Evolutionary conservation across 2,329 filamentous ascomycete species (phyloP), one percentile per base, ranked within the genome.

Genomic region (Fusarium continuum): DNA sequence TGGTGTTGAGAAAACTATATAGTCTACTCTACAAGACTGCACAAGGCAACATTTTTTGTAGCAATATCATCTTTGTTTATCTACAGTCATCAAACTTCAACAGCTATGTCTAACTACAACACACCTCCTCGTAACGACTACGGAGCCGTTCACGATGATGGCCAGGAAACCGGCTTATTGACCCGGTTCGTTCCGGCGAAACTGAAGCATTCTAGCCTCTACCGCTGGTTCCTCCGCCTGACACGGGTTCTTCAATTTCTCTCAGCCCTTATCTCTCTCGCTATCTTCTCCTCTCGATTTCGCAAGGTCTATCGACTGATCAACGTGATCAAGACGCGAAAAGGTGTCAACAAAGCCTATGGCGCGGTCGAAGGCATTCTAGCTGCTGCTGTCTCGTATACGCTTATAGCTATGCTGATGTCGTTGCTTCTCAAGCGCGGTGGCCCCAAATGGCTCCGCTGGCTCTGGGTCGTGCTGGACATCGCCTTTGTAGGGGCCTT

Each of bases 341-440:
- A 59, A 3, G 64, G 59, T 3, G 25, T 67, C 4, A 66, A 52
- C 4, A 14, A 22, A 6, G 26, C 49, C 3, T 64, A 48, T 8
- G 59, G 58, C 1, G 64, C 59, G 1, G 64, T 67, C 5, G 63
- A 66, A 11, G 64, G 64, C n/a, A 67, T 67, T 5, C 36, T 67
- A 3, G 64, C 55, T 3, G 59, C 55, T 2, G 64, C 64, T n/a
- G 63, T 57, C 4, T 5, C 66, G 9, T 67, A 67, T 32, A 67
- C 63, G 0, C 47, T 66, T 1, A 16, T 67, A 5, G 51, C 55
- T 4, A 55, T 61, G 45, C 6, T 67, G 2, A 7, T 67, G 6
- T 34, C 43, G 5, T 7, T 50, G 3, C 20, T 65, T 4, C 39
- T 52, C 9, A 50, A 45, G 10, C 36, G 61, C 8, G 55, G 62